phyloP scores from a whole-genome alignment of 345 rosid genomes.

The Boechera divaricarpa region DNA sequence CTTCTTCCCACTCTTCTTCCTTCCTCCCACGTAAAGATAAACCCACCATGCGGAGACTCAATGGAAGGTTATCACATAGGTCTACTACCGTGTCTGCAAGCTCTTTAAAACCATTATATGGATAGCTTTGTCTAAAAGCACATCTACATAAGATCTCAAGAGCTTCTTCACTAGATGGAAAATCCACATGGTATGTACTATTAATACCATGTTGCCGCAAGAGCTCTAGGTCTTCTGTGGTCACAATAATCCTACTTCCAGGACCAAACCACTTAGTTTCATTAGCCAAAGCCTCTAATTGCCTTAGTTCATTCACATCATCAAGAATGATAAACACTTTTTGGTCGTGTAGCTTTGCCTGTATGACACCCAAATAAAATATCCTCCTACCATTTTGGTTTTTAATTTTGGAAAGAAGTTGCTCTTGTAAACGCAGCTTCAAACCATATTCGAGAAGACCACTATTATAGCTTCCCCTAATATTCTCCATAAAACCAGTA shows the following conservation, averaged over 20 bases:
- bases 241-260: conserved; percentile 18
- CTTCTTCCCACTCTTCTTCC: background rate
- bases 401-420: background rate
- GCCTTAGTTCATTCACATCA: background rate
- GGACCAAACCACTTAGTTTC: conserved; percentile 3
- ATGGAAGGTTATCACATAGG: conserved; percentile 14
- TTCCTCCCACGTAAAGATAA: conserved; percentile 10
- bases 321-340: conserved; percentile 21
- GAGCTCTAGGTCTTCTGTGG: background rate
- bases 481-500: too few relatives aligned
- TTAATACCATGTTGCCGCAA: background rate
- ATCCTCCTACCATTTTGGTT: background rate
- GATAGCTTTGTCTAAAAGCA: background rate
- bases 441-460: background rate
- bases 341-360: background rate
- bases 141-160: background rate
- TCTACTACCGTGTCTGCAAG: background rate
- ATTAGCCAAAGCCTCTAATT: conserved; percentile 1
- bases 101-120: background rate
- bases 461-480: too few relatives aligned
- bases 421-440: background rate
- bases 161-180: background rate
- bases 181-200: background rate
- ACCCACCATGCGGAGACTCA: conserved; percentile 14
- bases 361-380: background rate